phyloP scores from a whole-genome alignment of 169 alveolate genomes.

The Plasmodium yoelii region DNA sequence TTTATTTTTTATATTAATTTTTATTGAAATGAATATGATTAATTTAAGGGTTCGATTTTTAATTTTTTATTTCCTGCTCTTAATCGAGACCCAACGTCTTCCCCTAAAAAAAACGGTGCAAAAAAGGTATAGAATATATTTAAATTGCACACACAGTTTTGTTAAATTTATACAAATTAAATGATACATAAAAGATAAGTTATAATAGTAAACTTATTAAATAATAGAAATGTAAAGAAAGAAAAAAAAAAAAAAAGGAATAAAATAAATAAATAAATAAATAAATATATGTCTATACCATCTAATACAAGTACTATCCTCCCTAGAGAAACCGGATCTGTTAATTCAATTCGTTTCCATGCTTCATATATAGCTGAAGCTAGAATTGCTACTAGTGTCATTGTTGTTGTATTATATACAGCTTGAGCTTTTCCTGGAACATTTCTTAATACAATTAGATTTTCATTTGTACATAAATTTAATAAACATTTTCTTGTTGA shows the following conservation, averaged over 20 bases:
- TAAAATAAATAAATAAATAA: too few relatives aligned
- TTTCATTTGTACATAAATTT: constrained; percentile 86
- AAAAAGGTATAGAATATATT: neutral
- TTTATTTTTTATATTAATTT: too few relatives aligned
- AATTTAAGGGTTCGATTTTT: constrained; percentile 89
- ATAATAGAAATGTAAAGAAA: too few relatives aligned
- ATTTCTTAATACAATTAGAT: constrained; percentile 85
- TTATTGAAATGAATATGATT: neutral
- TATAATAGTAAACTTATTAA: too few relatives aligned
- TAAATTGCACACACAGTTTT: too few relatives aligned
- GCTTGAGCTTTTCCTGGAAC: constrained; percentile 92
- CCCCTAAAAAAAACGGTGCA: constrained; percentile 77
- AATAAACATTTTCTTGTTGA: constrained; percentile 85
- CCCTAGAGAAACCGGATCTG: constrained; percentile 87
- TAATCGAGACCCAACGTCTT: constrained; percentile 89
- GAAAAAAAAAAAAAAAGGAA: too few relatives aligned
- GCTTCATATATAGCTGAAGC: constrained; percentile 92
- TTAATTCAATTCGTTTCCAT: constrained; percentile 89
- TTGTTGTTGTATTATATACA: constrained; percentile 85
- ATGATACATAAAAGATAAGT: neutral
- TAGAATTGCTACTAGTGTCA: constrained; percentile 88
- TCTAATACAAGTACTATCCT: constrained; percentile 88
- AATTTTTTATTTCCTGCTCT: constrained; percentile 90
- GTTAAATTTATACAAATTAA: constrained; percentile 1
- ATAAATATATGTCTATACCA: constrained; percentile 61